Conservation (phyloP, 2,329 filamentous ascomycete genomes). For the Neopestalotiopsis rosae region DNA sequence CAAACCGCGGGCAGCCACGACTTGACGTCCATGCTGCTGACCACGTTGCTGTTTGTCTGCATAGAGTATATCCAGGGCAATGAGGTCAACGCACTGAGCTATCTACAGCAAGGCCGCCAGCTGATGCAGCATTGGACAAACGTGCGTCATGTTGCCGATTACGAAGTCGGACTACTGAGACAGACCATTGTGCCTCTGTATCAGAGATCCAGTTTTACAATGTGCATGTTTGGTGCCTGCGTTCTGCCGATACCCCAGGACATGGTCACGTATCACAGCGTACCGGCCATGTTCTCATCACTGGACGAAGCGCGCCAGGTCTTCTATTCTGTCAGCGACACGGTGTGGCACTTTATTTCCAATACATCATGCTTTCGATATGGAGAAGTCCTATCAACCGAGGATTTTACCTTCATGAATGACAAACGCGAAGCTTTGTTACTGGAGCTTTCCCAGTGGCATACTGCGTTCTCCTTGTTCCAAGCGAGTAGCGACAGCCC, state of each 20-base stretch:
- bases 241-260: neutral
- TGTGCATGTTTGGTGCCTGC: neutral
- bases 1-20: neutral
- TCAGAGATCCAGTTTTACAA: neutral
- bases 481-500: neutral
- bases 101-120: slow-evolving; percentile 3
- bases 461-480: neutral
- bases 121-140: neutral
- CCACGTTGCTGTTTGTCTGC: slow-evolving; percentile 1
- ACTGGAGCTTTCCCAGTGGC: neutral
- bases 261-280: neutral
- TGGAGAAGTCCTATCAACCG: neutral
- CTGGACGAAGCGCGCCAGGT: neutral
- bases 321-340: slow-evolving; percentile 8
- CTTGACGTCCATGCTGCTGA: neutral
- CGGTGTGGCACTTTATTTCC: neutral
- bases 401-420: neutral
- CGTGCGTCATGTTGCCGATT: neutral
- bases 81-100: neutral
- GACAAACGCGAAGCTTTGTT: neutral
- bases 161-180: neutral
- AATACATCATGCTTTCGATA: neutral
- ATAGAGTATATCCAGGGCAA: slow-evolving; percentile 12
- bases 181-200: slow-evolving; percentile 8
- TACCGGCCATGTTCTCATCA: slow-evolving; percentile 6